A percentile compares a stretch with the other conserved stretches of the same genome.
Evolutionary conservation across 345 rosid species (phyloP).

Genomic region (Salix koriyanagi): DNA sequence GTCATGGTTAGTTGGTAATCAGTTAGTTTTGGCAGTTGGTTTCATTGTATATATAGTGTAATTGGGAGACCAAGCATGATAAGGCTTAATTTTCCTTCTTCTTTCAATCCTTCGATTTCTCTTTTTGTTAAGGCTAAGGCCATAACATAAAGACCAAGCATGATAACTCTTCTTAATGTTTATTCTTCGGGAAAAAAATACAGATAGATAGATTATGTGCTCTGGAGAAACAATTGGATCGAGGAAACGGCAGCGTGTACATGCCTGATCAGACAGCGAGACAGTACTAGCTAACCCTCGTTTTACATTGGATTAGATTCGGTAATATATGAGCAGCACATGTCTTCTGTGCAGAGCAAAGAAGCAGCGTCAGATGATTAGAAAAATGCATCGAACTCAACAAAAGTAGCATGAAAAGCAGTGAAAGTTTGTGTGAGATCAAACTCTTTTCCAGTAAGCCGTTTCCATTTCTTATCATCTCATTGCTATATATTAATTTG

Average conservation of each 20-base stretch:
- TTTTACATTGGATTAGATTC: not conserved
- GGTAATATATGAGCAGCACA: not conserved
- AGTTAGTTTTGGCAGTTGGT: not conserved
- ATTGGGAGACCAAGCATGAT: no score
- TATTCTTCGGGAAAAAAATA: not conserved
- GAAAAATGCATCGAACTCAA: not conserved
- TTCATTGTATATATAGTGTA: not conserved
- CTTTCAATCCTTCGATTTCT: no score
- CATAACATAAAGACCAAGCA: no score
- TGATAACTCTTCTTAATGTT: no score
- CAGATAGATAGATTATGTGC: no score
- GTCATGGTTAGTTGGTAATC: not conserved
- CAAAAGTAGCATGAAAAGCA: not conserved
- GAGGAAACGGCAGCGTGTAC: not conserved
- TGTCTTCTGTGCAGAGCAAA: not conserved
- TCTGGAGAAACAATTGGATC: not conserved
- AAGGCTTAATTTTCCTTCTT: no score
- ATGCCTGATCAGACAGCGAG: not conserved
- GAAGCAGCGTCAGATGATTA: not conserved
- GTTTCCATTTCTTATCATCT: not conserved
- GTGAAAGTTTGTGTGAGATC: not conserved
- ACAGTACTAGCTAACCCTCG: not conserved
- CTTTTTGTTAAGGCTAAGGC: no score
- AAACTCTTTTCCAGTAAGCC: not conserved
- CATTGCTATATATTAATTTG: not conserved